A percentile compares a stretch with the other conserved stretches of the same genome.
These are phyloP conservation scores for Jimgerdemannia flammicorona DNA, from an alignment of 192 early-diverging fungal genomes.

Conservation along the genomic window DNA sequence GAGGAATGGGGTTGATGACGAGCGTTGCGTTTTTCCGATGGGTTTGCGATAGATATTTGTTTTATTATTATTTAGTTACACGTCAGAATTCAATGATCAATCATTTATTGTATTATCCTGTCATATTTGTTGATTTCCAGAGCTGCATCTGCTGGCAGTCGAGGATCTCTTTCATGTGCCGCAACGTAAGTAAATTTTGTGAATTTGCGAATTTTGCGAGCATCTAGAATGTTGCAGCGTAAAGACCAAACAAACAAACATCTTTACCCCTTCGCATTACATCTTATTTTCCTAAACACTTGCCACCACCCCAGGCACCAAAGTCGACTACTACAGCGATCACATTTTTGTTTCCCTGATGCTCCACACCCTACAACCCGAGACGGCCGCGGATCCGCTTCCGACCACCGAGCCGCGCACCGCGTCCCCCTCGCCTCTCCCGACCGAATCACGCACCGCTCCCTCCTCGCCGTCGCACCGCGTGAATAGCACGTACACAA, in stretches of 20 bases:
- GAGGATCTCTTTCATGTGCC: constrained; percentile 33
- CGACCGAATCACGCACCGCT: background rate
- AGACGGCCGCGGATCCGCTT: background rate
- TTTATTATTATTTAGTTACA: too few species aligned
- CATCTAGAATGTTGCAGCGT: too few species aligned
- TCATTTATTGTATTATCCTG: too few species aligned
- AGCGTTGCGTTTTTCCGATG: too few species aligned
- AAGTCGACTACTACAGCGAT: constrained; percentile 17
- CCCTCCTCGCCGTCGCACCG: too few species aligned
- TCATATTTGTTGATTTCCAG: background rate
- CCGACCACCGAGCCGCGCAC: background rate
- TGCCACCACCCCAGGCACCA: constrained; percentile 5
- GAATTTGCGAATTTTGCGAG: too few species aligned
- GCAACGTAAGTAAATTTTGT: constrained; percentile 15
- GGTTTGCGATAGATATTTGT: background rate
- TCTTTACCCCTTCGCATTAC: background rate
- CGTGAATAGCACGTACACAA: background rate
- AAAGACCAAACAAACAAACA: background rate
- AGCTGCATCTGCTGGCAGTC: constrained; percentile 31
- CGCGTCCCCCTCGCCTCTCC: background rate
- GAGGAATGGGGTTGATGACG: too few species aligned
- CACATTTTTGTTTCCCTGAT: constrained; percentile 21
- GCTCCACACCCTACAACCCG: constrained; percentile 8
- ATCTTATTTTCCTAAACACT: too few species aligned
- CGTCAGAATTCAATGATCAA: too few species aligned